phyloP scores from a whole-genome alignment of 192 early-diverging fungal species.

The Oehlia diaphana region DNA sequence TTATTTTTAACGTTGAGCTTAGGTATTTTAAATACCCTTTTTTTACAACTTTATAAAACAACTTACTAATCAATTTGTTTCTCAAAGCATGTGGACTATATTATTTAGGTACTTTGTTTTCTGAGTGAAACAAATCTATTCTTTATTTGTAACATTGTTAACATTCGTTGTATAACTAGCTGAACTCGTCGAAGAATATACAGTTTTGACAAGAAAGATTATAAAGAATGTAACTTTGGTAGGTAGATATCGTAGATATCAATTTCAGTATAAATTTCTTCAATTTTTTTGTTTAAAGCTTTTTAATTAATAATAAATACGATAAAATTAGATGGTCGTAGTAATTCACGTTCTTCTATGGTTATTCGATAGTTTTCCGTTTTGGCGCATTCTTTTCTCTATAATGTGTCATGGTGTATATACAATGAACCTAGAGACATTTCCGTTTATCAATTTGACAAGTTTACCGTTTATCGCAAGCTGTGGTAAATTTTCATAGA shows the following conservation, averaged over 20 bases:
- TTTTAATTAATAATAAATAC: too few relatives aligned
- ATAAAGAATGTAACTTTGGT: constrained; percentile 64
- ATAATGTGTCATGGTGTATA: constrained; percentile 79
- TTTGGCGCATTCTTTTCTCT: constrained; percentile 68
- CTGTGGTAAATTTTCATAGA: constrained; percentile 58
- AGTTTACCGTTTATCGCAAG: constrained; percentile 76
- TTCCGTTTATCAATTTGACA: constrained; percentile 80
- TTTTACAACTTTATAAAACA: too few relatives aligned
- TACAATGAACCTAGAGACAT: constrained; percentile 72
- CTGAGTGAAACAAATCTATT: not conserved
- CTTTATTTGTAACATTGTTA: not conserved
- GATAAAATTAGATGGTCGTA: constrained; percentile 53
- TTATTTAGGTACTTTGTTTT: constrained; percentile 52
- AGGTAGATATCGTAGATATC: constrained; percentile 18
- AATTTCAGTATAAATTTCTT: not conserved
- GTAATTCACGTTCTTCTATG: constrained; percentile 69
- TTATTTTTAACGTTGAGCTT: constrained; percentile 59
- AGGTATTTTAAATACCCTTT: constrained; percentile 34
- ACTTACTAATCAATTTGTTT: not conserved
- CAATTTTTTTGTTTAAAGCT: not conserved
- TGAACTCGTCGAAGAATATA: constrained; percentile 72
- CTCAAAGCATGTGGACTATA: constrained; percentile 79
- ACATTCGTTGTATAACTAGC: constrained; percentile 3
- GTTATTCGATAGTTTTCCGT: constrained; percentile 79
- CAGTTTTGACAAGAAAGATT: constrained; percentile 72